These are phyloP conservation scores for Lentinula aciculospora DNA, from an alignment of 768 basidiomycete genomes.

Conservation along the genomic window DNA sequence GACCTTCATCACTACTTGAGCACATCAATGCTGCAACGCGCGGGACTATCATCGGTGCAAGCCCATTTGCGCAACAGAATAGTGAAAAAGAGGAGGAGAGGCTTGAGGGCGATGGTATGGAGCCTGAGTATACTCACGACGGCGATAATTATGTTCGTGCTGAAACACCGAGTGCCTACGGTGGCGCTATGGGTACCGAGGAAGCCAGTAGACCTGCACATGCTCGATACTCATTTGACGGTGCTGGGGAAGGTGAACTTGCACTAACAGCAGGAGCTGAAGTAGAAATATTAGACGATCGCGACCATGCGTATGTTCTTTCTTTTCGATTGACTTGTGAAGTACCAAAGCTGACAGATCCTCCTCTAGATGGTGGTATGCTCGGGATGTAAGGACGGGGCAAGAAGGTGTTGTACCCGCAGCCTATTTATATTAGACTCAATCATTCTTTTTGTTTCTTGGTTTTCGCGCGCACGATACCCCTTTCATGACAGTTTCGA, in stretches of 20 bases:
- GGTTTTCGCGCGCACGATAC: slow-evolving; percentile 5
- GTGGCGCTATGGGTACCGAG: slow-evolving; percentile 57
- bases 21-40: slow-evolving; percentile 90
- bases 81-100: slow-evolving; percentile 56
- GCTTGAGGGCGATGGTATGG: slow-evolving; percentile 23
- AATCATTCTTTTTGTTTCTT: slow-evolving; percentile 10
- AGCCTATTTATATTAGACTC: slow-evolving; percentile 75
- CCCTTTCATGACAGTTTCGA: slow-evolving; percentile 3
- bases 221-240: slow-evolving; percentile 82
- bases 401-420: slow-evolving; percentile 89
- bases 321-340: background rate
- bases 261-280: slow-evolving; percentile 62
- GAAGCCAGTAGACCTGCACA: slow-evolving; percentile 71
- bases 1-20: slow-evolving; percentile 83
- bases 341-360: background rate
- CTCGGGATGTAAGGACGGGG: slow-evolving; percentile 72
- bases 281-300: slow-evolving; percentile 74
- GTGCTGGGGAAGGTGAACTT: slow-evolving; percentile 72
- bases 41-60: slow-evolving; percentile 67
- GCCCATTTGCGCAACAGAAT: slow-evolving; percentile 30
- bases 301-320: slow-evolving; percentile 73
- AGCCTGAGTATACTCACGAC: slow-evolving; percentile 68
- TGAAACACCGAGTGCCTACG: slow-evolving; percentile 74
- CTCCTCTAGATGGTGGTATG: slow-evolving; percentile 84
- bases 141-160: slow-evolving; percentile 74